Percentiles rank a stretch among this genome's conserved stretches.
Conservation (phyloP, 2,329 filamentous ascomycete genomes). For the Rhynchosporium secalis region DNA sequence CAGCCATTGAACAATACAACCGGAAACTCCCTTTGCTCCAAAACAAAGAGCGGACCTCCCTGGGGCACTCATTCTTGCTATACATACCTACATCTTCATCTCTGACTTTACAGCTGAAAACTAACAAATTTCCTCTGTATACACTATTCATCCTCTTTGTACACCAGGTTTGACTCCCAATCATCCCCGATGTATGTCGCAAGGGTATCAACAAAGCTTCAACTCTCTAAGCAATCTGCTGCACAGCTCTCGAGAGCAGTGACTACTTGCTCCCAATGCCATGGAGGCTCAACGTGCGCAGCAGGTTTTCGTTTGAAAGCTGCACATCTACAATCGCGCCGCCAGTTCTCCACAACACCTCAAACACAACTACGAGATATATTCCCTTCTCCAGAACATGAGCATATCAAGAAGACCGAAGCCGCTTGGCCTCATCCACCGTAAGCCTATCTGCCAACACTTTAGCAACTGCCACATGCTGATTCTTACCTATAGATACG, state of each 20-base stretch:
- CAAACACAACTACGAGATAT: slow-evolving; percentile 34
- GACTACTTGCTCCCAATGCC: slow-evolving; percentile 30
- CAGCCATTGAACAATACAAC: background rate
- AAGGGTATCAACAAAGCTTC: slow-evolving; percentile 31
- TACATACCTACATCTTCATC: slow-evolving; percentile 4
- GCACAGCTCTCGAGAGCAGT: slow-evolving; percentile 35
- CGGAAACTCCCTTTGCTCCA: background rate
- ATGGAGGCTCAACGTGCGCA: slow-evolving; percentile 24
- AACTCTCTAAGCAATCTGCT: slow-evolving; percentile 32
- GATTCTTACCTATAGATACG: slow-evolving; percentile 55
- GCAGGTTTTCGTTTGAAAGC: slow-evolving; percentile 23
- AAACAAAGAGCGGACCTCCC: background rate
- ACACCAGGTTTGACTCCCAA: slow-evolving; percentile 15
- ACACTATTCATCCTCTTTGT: slow-evolving; percentile 4
- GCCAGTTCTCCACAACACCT: slow-evolving; percentile 36
- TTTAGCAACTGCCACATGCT: background rate
- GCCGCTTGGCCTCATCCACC: slow-evolving; percentile 59
- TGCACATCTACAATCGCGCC: slow-evolving; percentile 22
- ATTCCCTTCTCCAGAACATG: slow-evolving; percentile 38
- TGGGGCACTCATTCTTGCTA: slow-evolving; percentile 19
- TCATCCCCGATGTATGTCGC: slow-evolving; percentile 35
- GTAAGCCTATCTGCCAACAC: slow-evolving; percentile 25
- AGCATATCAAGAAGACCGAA: slow-evolving; percentile 57
- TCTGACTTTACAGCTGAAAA: slow-evolving; percentile 13
- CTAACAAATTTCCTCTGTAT: slow-evolving; percentile 7